A percentile compares a stretch with the other conserved stretches of the same genome.
phyloP scores from a whole-genome alignment of 1,284 basidiomycete species.

The Cutaneotrichosporon sp. region DNA sequence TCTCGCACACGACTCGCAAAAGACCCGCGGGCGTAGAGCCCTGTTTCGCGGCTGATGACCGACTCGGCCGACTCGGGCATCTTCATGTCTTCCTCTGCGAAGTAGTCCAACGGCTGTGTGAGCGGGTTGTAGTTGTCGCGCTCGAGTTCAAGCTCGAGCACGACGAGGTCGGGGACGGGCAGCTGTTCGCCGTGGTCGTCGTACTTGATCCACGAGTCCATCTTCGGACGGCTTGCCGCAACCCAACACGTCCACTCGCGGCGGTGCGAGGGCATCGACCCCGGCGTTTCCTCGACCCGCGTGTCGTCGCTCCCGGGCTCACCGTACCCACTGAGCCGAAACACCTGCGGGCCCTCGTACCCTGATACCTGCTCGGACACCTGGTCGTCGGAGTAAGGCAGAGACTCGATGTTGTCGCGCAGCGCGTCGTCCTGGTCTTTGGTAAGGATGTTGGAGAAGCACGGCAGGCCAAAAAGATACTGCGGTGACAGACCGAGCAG shows the following conservation, averaged over 20 bases:
- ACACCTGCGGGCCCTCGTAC: conserved; percentile 66
- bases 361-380: conserved; percentile 26
- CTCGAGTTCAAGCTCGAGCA: conserved; percentile 83
- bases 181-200: conserved; percentile 32
- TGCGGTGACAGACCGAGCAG: conserved; percentile 71
- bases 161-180: conserved; percentile 55
- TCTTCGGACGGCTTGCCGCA: conserved; percentile 66
- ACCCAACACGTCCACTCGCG: conserved; percentile 82
- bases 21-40: neutral
- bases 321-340: conserved; percentile 62
- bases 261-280: neutral
- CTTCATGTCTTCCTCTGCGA: neutral
- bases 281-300: neutral
- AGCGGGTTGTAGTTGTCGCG: conserved; percentile 71
- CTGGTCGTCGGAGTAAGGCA: conserved; percentile 57
- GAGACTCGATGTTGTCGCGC: conserved; percentile 73
- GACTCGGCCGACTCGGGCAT: neutral
- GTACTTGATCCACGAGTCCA: conserved; percentile 33
- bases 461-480: conserved; percentile 74
- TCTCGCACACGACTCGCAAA: too few relatives aligned
- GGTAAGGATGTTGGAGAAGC: conserved; percentile 71
- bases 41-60: neutral
- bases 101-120: conserved; percentile 51
- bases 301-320: conserved; percentile 16
- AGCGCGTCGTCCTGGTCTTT: conserved; percentile 69